Conservation (phyloP, 2,329 filamentous ascomycete genomes). For the Ceratocystis alfenasii region DNA sequence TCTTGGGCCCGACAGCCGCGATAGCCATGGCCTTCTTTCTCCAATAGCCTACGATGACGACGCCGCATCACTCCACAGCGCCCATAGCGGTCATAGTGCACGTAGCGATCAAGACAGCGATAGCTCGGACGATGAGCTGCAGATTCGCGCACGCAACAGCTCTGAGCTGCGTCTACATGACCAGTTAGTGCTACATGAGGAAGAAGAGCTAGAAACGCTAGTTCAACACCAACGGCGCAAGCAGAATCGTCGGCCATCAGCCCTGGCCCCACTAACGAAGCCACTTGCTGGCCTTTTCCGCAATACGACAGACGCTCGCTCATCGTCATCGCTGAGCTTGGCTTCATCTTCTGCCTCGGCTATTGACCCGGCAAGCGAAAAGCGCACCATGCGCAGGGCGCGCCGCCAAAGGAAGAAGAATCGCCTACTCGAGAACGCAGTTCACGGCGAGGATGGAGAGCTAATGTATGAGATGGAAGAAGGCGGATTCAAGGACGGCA, state of each 20-base stretch:
- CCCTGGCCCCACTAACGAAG: constrained; percentile 38
- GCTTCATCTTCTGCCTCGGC: not conserved
- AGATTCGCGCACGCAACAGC: constrained; percentile 54
- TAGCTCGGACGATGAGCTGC: constrained; percentile 61
- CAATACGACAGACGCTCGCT: not conserved
- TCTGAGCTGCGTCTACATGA: constrained; percentile 59
- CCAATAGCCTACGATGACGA: constrained; percentile 57
- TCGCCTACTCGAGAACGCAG: constrained; percentile 40
- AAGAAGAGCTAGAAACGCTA: constrained; percentile 56
- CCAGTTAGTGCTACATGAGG: constrained; percentile 58
- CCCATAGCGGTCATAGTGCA: constrained; percentile 40
- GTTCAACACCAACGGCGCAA: constrained; percentile 38
- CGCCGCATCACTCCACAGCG: constrained; percentile 50
- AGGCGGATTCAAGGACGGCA: constrained; percentile 57
- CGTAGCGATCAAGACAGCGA: constrained; percentile 63
- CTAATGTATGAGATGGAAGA: constrained; percentile 89
- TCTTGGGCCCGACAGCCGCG: not conserved
- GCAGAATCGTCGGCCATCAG: constrained; percentile 39
- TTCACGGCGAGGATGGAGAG: constrained; percentile 56
- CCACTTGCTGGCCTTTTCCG: constrained; percentile 28
- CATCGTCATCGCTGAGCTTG: constrained; percentile 2
- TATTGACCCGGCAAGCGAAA: constrained; percentile 31
- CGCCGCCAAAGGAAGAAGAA: constrained; percentile 44
- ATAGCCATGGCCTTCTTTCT: constrained; percentile 39
- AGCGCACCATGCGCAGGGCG: constrained; percentile 38